phyloP scores from a whole-genome alignment of 2,329 filamentous ascomycete species.

The Neoscytalidium dimidiatum region DNA sequence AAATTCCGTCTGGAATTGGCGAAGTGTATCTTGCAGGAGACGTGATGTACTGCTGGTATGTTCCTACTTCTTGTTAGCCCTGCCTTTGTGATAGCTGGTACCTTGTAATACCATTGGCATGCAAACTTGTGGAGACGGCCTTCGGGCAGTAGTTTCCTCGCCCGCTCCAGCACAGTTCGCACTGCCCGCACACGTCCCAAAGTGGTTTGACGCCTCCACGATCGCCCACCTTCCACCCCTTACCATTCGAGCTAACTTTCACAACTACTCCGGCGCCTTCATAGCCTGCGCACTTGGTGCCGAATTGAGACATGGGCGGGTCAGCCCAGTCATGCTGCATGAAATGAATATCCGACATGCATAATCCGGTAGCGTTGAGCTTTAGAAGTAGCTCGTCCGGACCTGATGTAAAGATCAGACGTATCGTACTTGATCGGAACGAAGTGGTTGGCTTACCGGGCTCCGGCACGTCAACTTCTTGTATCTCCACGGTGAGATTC shows the following conservation, averaged over 20 bases:
- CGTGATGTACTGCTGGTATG: constrained; percentile 62
- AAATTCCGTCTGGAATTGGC: constrained; percentile 19
- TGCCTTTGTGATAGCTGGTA: neutral
- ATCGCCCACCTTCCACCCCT: constrained; percentile 53
- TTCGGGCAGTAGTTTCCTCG: constrained; percentile 56
- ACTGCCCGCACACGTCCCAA: constrained; percentile 54
- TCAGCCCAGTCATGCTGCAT: constrained; percentile 56
- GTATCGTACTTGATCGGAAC: neutral
- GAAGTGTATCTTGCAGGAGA: constrained; percentile 58
- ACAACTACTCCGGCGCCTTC: constrained; percentile 62
- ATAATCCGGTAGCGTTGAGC: constrained; percentile 60
- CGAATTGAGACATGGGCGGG: constrained; percentile 41
- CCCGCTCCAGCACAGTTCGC: constrained; percentile 53
- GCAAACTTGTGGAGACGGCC: constrained; percentile 49
- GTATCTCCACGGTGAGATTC: constrained; percentile 50
- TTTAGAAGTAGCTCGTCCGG: constrained; percentile 59
- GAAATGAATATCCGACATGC: constrained; percentile 59
- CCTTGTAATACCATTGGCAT: constrained; percentile 32
- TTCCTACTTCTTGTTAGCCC: constrained; percentile 1
- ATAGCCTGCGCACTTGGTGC: constrained; percentile 53
- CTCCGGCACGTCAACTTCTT: constrained; percentile 50
- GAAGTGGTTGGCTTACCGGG: constrained; percentile 41
- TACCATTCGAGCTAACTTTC: constrained; percentile 56
- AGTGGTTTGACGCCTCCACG: constrained; percentile 56
- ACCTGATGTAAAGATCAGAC: constrained; percentile 42